Conservation (phyloP, 176 grass and related monocot genomes). For the Cenchrus purpureus region DNA sequence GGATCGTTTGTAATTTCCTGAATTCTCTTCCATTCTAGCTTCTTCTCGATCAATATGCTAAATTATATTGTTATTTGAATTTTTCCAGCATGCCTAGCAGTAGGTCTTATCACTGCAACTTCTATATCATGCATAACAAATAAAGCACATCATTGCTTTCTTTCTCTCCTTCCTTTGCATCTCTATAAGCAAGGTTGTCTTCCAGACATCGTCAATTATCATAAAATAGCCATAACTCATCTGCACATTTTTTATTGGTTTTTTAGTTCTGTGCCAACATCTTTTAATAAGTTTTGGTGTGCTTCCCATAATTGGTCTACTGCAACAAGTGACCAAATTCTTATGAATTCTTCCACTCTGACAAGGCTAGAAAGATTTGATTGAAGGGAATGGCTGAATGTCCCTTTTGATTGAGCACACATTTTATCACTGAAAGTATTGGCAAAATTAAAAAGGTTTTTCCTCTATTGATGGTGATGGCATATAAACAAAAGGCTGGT, state of each 20-base stretch:
- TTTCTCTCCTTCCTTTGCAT: background rate
- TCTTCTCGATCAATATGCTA: background rate
- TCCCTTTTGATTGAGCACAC: background rate
- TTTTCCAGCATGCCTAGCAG: background rate
- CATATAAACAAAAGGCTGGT: background rate
- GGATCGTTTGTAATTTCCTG: background rate
- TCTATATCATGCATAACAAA: background rate
- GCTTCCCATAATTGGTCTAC: background rate
- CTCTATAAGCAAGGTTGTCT: background rate
- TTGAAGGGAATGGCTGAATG: background rate
- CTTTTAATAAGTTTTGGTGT: background rate
- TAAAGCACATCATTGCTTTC: background rate
- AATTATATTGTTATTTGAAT: background rate
- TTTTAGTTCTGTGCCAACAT: background rate
- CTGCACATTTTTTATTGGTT: background rate
- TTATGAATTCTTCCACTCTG: background rate
- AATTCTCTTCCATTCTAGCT: background rate
- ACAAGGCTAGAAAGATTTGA: background rate
- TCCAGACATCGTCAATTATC: background rate
- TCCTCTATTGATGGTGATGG: background rate
- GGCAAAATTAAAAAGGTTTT: background rate
- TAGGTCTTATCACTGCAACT: background rate
- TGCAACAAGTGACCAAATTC: background rate
- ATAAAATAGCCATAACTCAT: background rate
- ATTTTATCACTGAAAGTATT: background rate